phyloP scores from a whole-genome alignment of 164 flowering plant genomes.

The Magnolia sinica region DNA sequence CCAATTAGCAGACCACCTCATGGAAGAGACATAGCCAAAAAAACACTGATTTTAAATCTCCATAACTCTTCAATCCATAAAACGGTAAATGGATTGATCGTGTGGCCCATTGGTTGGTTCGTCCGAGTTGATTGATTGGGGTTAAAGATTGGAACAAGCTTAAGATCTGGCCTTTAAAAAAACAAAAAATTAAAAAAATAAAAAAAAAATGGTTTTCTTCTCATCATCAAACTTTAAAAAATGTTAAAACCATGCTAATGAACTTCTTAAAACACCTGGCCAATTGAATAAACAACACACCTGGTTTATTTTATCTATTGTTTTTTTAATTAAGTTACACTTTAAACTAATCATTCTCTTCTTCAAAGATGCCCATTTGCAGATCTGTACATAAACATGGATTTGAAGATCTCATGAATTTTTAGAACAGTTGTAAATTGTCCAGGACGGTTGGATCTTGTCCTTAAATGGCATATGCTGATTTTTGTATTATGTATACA shows the following conservation, averaged over 20 bases:
- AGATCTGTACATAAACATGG: neutral
- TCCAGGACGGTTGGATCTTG: neutral
- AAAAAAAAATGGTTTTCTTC: neutral
- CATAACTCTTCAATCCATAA: no score
- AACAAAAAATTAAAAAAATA: no score
- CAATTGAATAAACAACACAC: neutral
- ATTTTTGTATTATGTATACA: neutral
- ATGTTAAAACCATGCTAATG: neutral
- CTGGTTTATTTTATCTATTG: neutral
- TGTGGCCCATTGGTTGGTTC: neutral
- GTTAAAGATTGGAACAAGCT: neutral
- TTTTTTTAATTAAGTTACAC: neutral
- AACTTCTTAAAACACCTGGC: neutral
- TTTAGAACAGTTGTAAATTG: neutral
- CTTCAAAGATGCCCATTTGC: neutral
- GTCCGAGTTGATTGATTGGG: neutral
- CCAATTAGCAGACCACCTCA: no score
- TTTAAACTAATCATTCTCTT: constrained; percentile 7
- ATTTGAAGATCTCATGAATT: no score
- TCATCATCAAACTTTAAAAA: neutral
- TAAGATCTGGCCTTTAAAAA: neutral
- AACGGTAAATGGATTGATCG: no score
- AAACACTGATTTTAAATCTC: no score
- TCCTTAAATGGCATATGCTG: neutral
- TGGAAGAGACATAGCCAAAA: no score